Evolutionary conservation across 1,284 basidiomycete genomes (phyloP).

Genomic region (Melampsora americana): DNA sequence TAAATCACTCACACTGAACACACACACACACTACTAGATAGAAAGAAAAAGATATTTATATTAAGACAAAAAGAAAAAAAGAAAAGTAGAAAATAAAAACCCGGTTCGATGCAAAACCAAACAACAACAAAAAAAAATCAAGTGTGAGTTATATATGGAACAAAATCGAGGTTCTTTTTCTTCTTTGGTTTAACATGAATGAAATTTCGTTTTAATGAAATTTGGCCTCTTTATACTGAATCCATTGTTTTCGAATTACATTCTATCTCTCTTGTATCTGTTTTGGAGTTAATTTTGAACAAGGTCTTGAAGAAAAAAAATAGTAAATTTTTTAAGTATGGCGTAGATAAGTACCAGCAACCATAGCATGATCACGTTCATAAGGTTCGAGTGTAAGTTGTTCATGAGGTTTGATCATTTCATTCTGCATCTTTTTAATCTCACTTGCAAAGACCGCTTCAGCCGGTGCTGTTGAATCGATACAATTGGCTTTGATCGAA

Average conservation of each 20-base stretch:
- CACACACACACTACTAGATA: background rate
- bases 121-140: slow-evolving; percentile 5
- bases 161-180: background rate
- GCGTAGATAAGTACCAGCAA: slow-evolving; percentile 53
- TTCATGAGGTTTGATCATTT: slow-evolving; percentile 85
- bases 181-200: background rate
- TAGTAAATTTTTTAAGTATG: slow-evolving; percentile 10
- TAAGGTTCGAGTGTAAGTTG: slow-evolving; percentile 68
- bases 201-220: too few relatives aligned
- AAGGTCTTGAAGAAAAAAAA: background rate
- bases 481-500: slow-evolving; percentile 99
- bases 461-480: slow-evolving; percentile 88
- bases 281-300: background rate
- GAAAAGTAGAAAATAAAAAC: too few relatives aligned
- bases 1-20: background rate
- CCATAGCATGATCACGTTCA: slow-evolving; percentile 58
- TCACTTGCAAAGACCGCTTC: slow-evolving; percentile 87
- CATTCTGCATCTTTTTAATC: slow-evolving; percentile 76
- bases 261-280: background rate
- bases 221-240: background rate
- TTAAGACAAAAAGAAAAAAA: slow-evolving; percentile 9
- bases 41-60: background rate
- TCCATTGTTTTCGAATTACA: background rate
- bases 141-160: slow-evolving; percentile 4
- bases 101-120: background rate